Percentiles rank a stretch among this genome's conserved stretches.
Evolutionary conservation across 768 basidiomycete genomes (phyloP).

Genomic region (Termitomyces sp.): DNA sequence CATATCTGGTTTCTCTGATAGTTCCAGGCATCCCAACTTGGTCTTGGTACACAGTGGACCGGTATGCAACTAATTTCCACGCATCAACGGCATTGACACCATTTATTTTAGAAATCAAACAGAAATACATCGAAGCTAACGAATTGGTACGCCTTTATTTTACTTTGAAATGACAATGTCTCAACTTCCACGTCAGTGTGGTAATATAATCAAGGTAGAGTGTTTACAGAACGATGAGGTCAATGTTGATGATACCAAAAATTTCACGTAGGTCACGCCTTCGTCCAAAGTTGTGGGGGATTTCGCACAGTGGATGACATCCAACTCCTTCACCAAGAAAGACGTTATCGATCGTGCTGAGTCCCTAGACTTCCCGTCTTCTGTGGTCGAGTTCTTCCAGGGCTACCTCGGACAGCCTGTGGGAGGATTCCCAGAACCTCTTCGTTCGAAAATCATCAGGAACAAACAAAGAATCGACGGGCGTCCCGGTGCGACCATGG

Average conservation of each 20-base stretch:
- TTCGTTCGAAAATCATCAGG: conserved; percentile 88
- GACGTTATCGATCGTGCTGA: conserved; percentile 86
- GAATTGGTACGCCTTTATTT: conserved; percentile 60
- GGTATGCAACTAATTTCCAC: conserved; percentile 36
- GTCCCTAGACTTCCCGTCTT: conserved; percentile 94
- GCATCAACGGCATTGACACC: conserved; percentile 7
- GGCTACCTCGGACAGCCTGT: conserved; percentile 97
- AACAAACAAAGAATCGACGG: conserved; percentile 91
- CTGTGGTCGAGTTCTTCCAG: conserved; percentile 98
- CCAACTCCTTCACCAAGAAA: conserved; percentile 82
- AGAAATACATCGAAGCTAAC: conserved; percentile 98
- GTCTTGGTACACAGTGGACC: conserved; percentile 94
- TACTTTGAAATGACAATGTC: conserved; percentile 2
- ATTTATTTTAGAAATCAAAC: conserved; percentile 74
- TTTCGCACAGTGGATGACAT: conserved; percentile 99
- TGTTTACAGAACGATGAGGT: background rate
- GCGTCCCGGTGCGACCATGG: conserved; percentile 86
- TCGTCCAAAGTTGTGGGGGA: conserved; percentile 99
- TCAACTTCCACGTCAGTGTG: conserved; percentile 53
- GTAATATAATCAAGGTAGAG: conserved; percentile 87
- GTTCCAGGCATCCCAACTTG: conserved; percentile 99
- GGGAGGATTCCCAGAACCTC: conserved; percentile 97
- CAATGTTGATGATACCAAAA: background rate
- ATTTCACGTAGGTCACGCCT: conserved; percentile 74
- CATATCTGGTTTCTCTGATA: conserved; percentile 26